Evolutionary conservation across 1,139 yeast species (phyloP).

Genomic region (Nakaseomyces kungkrabaensis): DNA sequence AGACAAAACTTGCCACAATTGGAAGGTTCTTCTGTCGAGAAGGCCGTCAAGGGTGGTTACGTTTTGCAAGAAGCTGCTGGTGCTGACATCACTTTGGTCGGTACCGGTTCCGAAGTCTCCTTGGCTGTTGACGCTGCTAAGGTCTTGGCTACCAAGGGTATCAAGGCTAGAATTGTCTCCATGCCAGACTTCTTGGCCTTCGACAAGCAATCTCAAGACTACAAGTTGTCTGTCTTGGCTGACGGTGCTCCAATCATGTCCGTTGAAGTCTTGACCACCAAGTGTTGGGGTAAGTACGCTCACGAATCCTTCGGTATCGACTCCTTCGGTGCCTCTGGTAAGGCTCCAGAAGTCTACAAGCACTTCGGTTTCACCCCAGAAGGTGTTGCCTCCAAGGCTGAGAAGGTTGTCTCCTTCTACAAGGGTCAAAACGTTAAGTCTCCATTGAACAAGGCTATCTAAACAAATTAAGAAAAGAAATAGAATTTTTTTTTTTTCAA

Average conservation of each 20-base stretch:
- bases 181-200: constrained; percentile 90
- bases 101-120: constrained; percentile 95
- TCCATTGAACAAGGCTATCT: constrained; percentile 75
- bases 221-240: constrained; percentile 81
- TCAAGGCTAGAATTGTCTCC: constrained; percentile 77
- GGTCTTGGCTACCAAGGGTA: constrained; percentile 54
- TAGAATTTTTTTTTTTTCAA: too few species aligned
- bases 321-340: constrained; percentile 97
- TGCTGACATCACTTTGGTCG: constrained; percentile 72
- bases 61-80: constrained; percentile 48
- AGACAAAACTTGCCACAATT: constrained; percentile 98
- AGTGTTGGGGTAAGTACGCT: constrained; percentile 92
- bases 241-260: constrained; percentile 91
- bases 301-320: constrained; percentile 95
- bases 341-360: constrained; percentile 74
- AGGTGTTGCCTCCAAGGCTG: constrained; percentile 82
- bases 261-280: constrained; percentile 86
- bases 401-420: constrained; percentile 72
- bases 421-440: constrained; percentile 63
- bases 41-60: constrained; percentile 95
- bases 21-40: constrained; percentile 85
- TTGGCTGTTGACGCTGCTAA: constrained; percentile 76
- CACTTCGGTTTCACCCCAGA: constrained; percentile 87
- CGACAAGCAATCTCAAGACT: constrained; percentile 70
- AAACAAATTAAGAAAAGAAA: constrained; percentile 13